Base-by-base conservation (phyloP, 2,329 filamentous ascomycete genomes). In the Septoria petroselini region DNA sequence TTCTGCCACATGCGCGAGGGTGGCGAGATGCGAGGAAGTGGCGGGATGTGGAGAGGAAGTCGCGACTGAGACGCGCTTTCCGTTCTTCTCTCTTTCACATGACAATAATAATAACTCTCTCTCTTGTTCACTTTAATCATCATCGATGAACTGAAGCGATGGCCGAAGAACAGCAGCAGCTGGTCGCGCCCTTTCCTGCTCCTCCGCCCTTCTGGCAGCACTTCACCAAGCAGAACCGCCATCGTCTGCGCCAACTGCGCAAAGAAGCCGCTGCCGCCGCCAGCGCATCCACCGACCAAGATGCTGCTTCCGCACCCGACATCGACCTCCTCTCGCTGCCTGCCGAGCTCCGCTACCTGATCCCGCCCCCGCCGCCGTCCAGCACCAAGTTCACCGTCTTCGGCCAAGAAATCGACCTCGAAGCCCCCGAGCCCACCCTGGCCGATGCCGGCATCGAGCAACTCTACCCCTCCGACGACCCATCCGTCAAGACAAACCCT, bases 121-220 rank as follows among this genome's bases (percentile, higher is more conserved):
- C n/a, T n/a, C n/a, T n/a, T n/a, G n/a, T n/a, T n/a, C n/a, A n/a
- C n/a, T n/a, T n/a, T n/a, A n/a, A n/a, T n/a, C n/a, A n/a, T n/a
- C n/a, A n/a, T n/a, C n/a, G n/a, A n/a, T n/a, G n/a, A n/a, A 25
- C 14, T n/a, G 29, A 19, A 12, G 21, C 33, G 18, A 88, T 88
- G 84, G 81, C 80, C 50, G 82, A 82, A 44, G 74, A 76, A 52
- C 72, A 38, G 17, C 33, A 46, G 42, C 43, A 39, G 21, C 34
- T 40, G 14, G 23, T 53, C 19, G 82, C 85, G 18, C 82, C 84
- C 33, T 95, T 90, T 67, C 91, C 93, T 18, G 82, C 86, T 44
- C 93, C 93, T 19, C 93, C 93, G 19, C 84, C 85, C 1, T 95
- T 96, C 72, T 97, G 88, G 83, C 84, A 85, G 59, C 79, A 87